Percentiles rank a stretch among this genome's conserved stretches.
Evolutionary conservation across 2,329 filamentous ascomycete genomes (phyloP).

Genomic region (Dactylellina haptotyla): DNA sequence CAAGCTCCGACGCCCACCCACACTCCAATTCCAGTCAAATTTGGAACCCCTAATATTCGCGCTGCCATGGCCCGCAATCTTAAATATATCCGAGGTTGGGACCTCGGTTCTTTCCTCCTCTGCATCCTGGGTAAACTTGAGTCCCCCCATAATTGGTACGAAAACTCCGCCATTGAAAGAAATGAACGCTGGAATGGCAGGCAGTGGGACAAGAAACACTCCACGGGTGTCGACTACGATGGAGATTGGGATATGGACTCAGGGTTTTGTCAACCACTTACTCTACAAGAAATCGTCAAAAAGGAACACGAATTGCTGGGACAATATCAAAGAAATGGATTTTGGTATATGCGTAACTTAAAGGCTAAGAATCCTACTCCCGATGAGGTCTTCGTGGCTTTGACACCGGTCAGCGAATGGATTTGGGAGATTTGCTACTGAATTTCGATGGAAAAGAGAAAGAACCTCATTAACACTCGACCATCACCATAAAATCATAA

Average conservation of each 20-base stretch:
- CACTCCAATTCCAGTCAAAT: not conserved
- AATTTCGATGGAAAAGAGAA: no score
- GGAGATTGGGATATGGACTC: constrained; percentile 51
- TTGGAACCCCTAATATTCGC: constrained; percentile 4
- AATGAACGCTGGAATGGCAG: constrained; percentile 50
- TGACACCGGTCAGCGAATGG: constrained; percentile 46
- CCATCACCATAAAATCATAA: no score
- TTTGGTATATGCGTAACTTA: constrained; percentile 47
- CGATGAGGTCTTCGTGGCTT: constrained; percentile 24
- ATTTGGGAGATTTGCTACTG: constrained; percentile 45
- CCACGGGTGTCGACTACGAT: constrained; percentile 26
- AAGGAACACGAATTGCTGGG: constrained; percentile 24
- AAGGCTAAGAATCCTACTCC: constrained; percentile 19
- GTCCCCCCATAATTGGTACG: constrained; percentile 39
- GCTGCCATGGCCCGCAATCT: not conserved
- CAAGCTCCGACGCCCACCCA: not conserved
- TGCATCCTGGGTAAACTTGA: constrained; percentile 39
- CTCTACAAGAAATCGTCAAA: constrained; percentile 17
- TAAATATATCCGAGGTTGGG: constrained; percentile 7
- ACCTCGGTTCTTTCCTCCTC: constrained; percentile 33
- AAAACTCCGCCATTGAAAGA: constrained; percentile 24
- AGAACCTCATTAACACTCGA: no score
- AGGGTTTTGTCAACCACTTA: constrained; percentile 33
- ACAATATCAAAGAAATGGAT: constrained; percentile 32
- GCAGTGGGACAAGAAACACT: not conserved